Evolutionary conservation across 2,329 filamentous ascomycete genomes (phyloP), one percentile per base, ranked within the genome.

Genomic region (Biscogniauxia marginata): DNA sequence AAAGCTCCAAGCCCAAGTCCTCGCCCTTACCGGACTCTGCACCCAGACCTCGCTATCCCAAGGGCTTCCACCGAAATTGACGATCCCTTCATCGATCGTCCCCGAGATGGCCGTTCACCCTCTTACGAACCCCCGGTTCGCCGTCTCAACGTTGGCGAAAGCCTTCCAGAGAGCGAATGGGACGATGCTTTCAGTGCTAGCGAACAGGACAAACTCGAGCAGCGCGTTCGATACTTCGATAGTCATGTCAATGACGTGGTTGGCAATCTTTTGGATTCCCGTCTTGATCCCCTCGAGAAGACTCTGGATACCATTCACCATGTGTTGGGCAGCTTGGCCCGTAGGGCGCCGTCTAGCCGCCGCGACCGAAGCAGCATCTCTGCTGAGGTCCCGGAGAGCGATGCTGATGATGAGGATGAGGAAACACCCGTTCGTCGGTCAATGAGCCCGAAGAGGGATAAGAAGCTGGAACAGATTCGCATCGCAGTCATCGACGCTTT

Each of bases 351-450:
- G 22, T 84, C 85, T 9, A 83, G 79, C 54, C 79, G 83, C 24
- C 81, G 81, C 44, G 81, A 83, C 22, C 79, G 84, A 62, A 84
- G 86, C 63, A 91, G 87, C 70, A 73, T 84, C 44, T 93, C 89
- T 48, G 84, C 79, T n/a, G 89, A 91, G 24, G 68, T 82, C 3
- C 80, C 84, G 49, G 86, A 96, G 57, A 97, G 93, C 70, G 95
- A 98, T 74, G 93, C 95, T 9, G 93, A 98, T 70, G 93, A 96
- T 60, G 92, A 96, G 69, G 93, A 96, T 63, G 92, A 96, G 20
- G 90, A 87, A 55, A 59, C 74, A 53, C 82, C 85, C 54, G 59
- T 75, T 57, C 80, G 85, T 69, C 86, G 90, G 51, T 89, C 89
- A 5, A 81, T 87, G 64, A 97, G 93, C 64, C 91, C 92, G 18